These are phyloP conservation scores for Cinchona pubescens DNA, from an alignment of 257 asterid genomes.

Conservation along the genomic window DNA sequence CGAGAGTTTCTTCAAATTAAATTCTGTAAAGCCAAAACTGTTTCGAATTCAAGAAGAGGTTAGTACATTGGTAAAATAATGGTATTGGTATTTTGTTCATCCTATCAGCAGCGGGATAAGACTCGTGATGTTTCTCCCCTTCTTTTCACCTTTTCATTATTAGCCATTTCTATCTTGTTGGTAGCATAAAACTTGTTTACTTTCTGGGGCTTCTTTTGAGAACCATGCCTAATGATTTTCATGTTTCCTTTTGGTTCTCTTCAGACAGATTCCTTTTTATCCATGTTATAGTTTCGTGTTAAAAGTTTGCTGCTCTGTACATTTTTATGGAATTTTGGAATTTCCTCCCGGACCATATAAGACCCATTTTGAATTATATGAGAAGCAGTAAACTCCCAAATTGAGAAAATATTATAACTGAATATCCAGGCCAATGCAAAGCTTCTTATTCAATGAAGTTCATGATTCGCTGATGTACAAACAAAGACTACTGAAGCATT, in stretches of 20 bases:
- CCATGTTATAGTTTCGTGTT: too few relatives aligned
- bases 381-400: too few relatives aligned
- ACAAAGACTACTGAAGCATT: neutral
- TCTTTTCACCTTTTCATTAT: too few relatives aligned
- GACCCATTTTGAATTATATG: too few relatives aligned
- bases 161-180: neutral
- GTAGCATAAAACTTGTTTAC: neutral
- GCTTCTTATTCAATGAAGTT: neutral
- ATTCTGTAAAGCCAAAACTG: slow-evolving; percentile 64
- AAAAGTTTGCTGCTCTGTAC: too few relatives aligned
- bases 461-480: neutral
- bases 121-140: neutral
- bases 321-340: too few relatives aligned
- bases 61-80: slow-evolving; percentile 3
- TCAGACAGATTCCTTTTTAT: neutral
- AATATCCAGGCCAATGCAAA: neutral
- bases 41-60: slow-evolving; percentile 96
- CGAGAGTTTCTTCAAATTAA: slow-evolving; percentile 85
- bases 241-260: neutral
- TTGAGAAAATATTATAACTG: neutral
- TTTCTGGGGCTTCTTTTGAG: neutral
- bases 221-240: neutral
- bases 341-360: too few relatives aligned
- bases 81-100: neutral
- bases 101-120: neutral